A percentile compares a stretch with the other conserved stretches of the same genome.
Conservation (phyloP, 495 filamentous ascomycete genomes). For the Neurospora sp. region DNA sequence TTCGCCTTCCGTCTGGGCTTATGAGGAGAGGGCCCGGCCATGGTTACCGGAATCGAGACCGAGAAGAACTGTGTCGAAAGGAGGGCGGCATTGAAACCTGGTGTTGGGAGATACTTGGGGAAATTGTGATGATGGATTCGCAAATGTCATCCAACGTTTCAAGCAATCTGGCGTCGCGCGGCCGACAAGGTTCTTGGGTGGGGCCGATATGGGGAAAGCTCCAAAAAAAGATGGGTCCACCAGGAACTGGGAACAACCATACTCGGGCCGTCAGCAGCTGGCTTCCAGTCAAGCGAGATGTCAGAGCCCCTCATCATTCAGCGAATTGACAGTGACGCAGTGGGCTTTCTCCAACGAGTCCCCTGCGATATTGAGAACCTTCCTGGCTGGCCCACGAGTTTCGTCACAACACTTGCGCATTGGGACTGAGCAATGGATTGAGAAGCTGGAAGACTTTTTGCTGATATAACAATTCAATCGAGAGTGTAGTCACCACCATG, state of each 20-base stretch:
- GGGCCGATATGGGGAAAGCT: neutral
- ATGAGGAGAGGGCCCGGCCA: conserved; percentile 33
- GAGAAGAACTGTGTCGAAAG: neutral
- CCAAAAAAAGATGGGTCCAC: neutral
- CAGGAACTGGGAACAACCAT: neutral
- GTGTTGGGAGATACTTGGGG: neutral
- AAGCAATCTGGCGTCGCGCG: conserved; percentile 10
- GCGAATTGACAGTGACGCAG: neutral
- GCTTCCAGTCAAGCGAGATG: neutral
- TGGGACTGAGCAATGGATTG: neutral
- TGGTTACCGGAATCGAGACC: conserved; percentile 25
- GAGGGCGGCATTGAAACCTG: conserved; percentile 16
- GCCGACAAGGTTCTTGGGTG: neutral
- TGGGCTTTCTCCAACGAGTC: neutral
- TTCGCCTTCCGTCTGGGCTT: conserved; percentile 42
- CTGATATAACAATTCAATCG: neutral
- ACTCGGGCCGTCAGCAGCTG: neutral
- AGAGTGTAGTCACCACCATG: conserved; percentile 47
- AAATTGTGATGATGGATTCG: neutral
- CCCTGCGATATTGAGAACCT: neutral
- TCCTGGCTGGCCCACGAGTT: neutral
- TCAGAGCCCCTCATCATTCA: neutral
- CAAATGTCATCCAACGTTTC: neutral
- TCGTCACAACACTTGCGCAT: neutral
- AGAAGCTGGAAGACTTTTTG: neutral